Evolutionary conservation across 306 rosid species (phyloP).

Genomic region (Oemleria cerasiformis): DNA sequence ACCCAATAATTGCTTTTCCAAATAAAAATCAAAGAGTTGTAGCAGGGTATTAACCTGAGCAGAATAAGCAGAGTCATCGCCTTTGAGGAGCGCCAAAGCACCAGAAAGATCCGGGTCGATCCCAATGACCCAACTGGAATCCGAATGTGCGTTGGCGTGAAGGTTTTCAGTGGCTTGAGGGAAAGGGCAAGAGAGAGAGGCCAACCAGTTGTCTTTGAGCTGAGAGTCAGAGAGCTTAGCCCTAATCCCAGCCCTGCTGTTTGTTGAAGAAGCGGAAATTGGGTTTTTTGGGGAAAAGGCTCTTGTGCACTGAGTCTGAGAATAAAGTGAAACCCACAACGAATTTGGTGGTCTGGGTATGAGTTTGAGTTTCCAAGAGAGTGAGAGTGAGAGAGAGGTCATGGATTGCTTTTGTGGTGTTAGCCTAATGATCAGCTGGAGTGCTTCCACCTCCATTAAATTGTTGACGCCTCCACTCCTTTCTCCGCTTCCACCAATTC

Average conservation of each 20-base stretch:
- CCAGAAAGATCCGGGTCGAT: constrained; percentile 84
- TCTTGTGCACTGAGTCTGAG: too few relatives aligned
- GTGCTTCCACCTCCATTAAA: too few relatives aligned
- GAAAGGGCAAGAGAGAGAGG: constrained; percentile 64
- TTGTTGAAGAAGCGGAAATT: background rate
- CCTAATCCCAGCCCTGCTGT: constrained; percentile 4
- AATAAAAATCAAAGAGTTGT: background rate
- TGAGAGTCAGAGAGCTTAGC: constrained; percentile 45
- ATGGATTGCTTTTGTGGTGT: too few relatives aligned
- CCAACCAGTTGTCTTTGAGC: constrained; percentile 76
- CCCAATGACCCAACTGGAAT: constrained; percentile 60
- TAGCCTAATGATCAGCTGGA: too few relatives aligned
- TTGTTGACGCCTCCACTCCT: too few relatives aligned
- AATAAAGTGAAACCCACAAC: too few relatives aligned
- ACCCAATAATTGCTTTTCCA: background rate
- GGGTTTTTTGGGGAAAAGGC: too few relatives aligned
- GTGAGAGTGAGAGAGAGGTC: too few relatives aligned
- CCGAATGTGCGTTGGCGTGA: constrained; percentile 23
- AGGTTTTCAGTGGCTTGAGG: constrained; percentile 24
- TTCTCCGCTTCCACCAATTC: too few relatives aligned
- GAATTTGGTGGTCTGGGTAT: too few relatives aligned
- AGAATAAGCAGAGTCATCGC: constrained; percentile 33
- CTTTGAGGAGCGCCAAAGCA: constrained; percentile 70
- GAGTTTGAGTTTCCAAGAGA: too few relatives aligned
- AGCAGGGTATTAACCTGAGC: constrained; percentile 52